phyloP scores from a whole-genome alignment of 2,329 filamentous ascomycete genomes.

The Diaporthe ampelina region DNA sequence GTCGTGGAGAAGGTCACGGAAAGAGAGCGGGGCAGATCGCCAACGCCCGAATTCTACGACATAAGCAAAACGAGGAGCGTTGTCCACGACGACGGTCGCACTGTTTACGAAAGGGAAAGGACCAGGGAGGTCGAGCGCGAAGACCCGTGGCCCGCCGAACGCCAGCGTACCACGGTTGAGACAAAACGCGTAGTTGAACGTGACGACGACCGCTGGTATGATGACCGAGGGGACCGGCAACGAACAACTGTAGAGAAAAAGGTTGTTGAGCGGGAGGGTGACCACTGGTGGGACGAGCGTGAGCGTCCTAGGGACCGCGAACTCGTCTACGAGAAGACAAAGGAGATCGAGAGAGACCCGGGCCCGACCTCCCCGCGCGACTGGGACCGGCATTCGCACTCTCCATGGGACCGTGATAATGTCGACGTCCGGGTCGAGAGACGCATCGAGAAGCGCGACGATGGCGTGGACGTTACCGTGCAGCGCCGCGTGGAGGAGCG shows the following conservation, averaged over 20 bases:
- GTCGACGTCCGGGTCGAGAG: constrained; percentile 59
- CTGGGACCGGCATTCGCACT: constrained; percentile 52
- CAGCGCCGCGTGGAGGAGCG: constrained; percentile 68
- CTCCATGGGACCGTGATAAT: constrained; percentile 53
- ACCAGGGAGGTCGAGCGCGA: constrained; percentile 45
- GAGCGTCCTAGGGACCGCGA: constrained; percentile 49
- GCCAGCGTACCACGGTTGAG: constrained; percentile 37
- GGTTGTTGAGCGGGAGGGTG: constrained; percentile 40
- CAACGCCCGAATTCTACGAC: constrained; percentile 39
- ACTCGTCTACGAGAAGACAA: constrained; percentile 59
- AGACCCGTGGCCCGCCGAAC: constrained; percentile 37
- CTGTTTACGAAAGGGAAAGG: constrained; percentile 44
- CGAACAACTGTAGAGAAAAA: constrained; percentile 39
- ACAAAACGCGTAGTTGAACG: constrained; percentile 38
- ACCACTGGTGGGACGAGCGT: constrained; percentile 45
- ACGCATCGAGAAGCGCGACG: constrained; percentile 57
- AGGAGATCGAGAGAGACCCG: constrained; percentile 57
- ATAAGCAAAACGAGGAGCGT: constrained; percentile 36
- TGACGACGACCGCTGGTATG: constrained; percentile 40
- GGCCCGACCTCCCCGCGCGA: constrained; percentile 47
- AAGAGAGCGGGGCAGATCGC: constrained; percentile 47
- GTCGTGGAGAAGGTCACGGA: constrained; percentile 50
- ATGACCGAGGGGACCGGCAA: constrained; percentile 43
- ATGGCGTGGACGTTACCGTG: constrained; percentile 64
- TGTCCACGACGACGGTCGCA: constrained; percentile 45